Base-by-base conservation (phyloP, 306 rosid species). In the Vicia villosa region DNA sequence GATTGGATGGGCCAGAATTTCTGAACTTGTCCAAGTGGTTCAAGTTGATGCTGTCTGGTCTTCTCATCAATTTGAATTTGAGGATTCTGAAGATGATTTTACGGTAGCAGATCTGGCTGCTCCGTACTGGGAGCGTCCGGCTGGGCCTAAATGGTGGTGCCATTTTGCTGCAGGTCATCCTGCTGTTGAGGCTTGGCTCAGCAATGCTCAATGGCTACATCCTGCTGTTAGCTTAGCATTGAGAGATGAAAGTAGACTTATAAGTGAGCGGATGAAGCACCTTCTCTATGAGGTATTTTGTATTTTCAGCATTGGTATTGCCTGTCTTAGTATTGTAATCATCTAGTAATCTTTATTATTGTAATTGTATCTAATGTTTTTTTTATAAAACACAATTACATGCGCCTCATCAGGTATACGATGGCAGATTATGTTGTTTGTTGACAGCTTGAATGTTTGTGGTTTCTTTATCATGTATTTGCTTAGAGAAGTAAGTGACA, bases 111-210 rank as follows among this genome's bases (percentile, higher is more conserved):
- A 91, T 76, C 52, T 91, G 56, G 97, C 89, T 14, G 86, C 95
- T 57, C 97, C 97, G 2, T 91, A 87, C 54, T 88, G 99, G 99
- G 95, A 91, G 84, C 89, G 80, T 34, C 95, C 97, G 2, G 87
- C 86, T 17, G 99, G 99, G 50, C 97, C 99, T 14, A 68, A 49
- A 70, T 95, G 96, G 99, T 95, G 99, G 99, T 87, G 99, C 79
- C 90, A 95, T 83, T 83, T 95, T 70, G 76, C 86, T 75, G 95
- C 96, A 49, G 80, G 80, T 67, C 89, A 91, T 67, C 96, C 91
- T 11, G 66, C 76, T 8, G 74, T 83, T 78, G 83, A 76, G 63
- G 40, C 84, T 5, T 95, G 99, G 99, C 95, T 95, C 74, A 79
- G 81, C 61, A 84, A 15, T 80, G 88, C 95, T 67, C 96, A 83